Conservation (phyloP, 108 stramenopile species). For the Cylindrotheca fusiformis region DNA sequence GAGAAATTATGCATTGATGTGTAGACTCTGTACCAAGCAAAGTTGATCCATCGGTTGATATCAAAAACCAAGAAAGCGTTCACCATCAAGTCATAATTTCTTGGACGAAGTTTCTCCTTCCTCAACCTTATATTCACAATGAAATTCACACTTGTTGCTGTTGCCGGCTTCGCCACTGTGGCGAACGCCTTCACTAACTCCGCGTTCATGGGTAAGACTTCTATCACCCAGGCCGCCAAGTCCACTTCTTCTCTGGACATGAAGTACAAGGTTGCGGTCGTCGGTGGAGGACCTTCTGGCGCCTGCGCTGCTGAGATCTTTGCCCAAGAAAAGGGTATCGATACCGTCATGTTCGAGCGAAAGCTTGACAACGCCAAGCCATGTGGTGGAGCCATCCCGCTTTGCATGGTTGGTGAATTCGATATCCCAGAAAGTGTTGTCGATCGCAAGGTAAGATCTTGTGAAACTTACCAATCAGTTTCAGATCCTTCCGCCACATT, state of each 20-base stretch:
- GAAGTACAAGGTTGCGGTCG: slow-evolving; percentile 95
- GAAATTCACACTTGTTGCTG: slow-evolving; percentile 57
- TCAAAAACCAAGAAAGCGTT: too few relatives aligned
- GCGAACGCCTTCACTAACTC: slow-evolving; percentile 54
- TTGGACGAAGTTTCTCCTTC: background rate
- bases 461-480: background rate
- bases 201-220: slow-evolving; percentile 43
- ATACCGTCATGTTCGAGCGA: slow-evolving; percentile 93
- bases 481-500: background rate
- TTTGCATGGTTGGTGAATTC: slow-evolving; percentile 99
- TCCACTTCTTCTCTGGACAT: slow-evolving; percentile 53
- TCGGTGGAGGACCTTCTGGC: slow-evolving; percentile 96
- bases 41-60: too few relatives aligned
- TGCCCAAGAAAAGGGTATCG: slow-evolving; percentile 92
- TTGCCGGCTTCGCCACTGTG: slow-evolving; percentile 30
- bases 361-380: slow-evolving; percentile 99
- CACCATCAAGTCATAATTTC: too few relatives aligned
- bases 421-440: slow-evolving; percentile 92
- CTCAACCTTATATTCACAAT: slow-evolving; percentile 24
- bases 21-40: background rate
- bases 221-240: slow-evolving; percentile 30
- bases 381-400: slow-evolving; percentile 97
- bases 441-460: slow-evolving; percentile 90
- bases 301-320: slow-evolving; percentile 98
- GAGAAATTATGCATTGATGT: background rate